Evolutionary conservation across 768 basidiomycete genomes (phyloP), one percentile per base, ranked within the genome.

Genomic region (Hypsizygus marmoreus): DNA sequence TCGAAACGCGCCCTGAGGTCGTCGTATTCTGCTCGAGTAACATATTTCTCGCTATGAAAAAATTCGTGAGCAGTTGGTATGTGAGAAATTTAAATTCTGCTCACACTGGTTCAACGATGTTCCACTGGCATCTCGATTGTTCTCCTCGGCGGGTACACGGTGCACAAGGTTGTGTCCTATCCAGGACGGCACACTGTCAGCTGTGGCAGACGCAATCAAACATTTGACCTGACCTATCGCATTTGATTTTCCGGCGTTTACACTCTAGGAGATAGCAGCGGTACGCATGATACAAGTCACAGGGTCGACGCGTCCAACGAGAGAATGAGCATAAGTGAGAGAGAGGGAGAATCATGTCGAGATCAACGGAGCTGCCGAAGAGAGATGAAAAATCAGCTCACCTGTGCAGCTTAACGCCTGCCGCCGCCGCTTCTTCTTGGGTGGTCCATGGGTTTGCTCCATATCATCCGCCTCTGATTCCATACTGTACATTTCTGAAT

Each of bases 391-490:
- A 46, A 43, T 44, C 28, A 50, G 32, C 76, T 69, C 63, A 89
- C 88, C 88, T 42, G 88, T 91, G 65, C 89, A 91, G 60, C 88
- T 91, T 55, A 91, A 68, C 29, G 89, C 88, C 62, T 91, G 88
- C 34, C 89, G 71, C 41, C 89, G 75, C 41, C 89, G 73, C 66
- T 89, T 91, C 79, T 90, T 90, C 75, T 90, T 91, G 12, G 82
- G 82, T 12, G 82, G 87, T 31, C 75, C 75, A 39, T 74, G 77
- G 10, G 64, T 61, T 34, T 75, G 76, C 8, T 72, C 65, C 32
- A 74, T 70, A 17, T 75, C 79, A 32, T 87, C 85, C 10, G 59
- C 66, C 38, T 86, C 84, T 24, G 82, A 82, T 14, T 84, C 83
- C 20, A 66, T 66, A 43, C 71, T 69, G 33, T 70, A 63, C 31